Evolutionary conservation across 345 rosid genomes (phyloP), one percentile per base, ranked within the genome.

Genomic region (Theobroma cacao): DNA sequence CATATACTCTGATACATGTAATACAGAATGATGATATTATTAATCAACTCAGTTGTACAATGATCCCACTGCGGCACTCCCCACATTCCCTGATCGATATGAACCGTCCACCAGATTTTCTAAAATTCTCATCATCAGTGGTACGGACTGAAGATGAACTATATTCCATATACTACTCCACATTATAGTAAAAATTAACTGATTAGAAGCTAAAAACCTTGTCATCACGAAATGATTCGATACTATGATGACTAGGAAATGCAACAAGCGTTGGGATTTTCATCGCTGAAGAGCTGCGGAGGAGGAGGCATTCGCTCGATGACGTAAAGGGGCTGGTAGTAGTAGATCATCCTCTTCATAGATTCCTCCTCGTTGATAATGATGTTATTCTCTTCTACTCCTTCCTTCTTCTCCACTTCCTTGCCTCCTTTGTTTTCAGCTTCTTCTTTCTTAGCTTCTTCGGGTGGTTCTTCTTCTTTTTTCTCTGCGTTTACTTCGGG

Each of bases 231-330:
- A 11, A 24, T 9, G 31, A 55, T 53, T 26, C 13, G 50, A 47
- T 47, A 13, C 3, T 12, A 45, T 69, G 18, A 45, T 73, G 33
- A 75, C 87, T 81, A 96, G 58, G 91, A 86, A 78, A 96, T 89
- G 85, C 87, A 87, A 72, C 99, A 96, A 6, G 99, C 99, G 72
- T 96, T 92, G 20, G 98, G 99, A 78, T 96, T 96, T 85, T 96
- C 99, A 63, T 96, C 99, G 50, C 99, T 96, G 82, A 94, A 96
- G 67, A 94, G 90, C 84, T 92, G 98, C 66, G 98, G 95, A 15
- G 98, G 90, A 28, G 97, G 93, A 28, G 94, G 97, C 78, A 91
- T 88, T 74, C 84, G 83, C 78, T 96, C 97, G 4, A 92, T 85
- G 75, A 90, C 85, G 66, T 96, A 91, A 60, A 83, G 77, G 13